Conservation (phyloP, 192 early-diverging fungal species). For the Entrophospora sp. region DNA sequence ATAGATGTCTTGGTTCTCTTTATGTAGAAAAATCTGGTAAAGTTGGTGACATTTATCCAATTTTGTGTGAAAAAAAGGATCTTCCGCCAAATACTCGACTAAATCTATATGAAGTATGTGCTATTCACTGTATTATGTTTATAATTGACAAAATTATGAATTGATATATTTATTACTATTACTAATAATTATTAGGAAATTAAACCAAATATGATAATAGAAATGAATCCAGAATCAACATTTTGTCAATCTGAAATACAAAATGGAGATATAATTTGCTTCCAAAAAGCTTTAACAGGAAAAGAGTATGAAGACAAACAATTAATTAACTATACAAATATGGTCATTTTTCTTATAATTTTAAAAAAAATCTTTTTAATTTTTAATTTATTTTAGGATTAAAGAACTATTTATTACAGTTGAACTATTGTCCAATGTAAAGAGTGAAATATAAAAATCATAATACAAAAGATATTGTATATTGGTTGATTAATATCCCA, state of each 20-base stretch:
- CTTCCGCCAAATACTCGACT: constrained; percentile 51
- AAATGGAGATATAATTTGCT: constrained; percentile 89
- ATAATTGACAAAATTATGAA: too few species aligned
- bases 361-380: too few species aligned
- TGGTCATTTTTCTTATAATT: too few species aligned
- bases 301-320: constrained; percentile 42
- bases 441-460: too few species aligned
- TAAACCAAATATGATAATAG: constrained; percentile 87
- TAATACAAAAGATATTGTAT: too few species aligned
- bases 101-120: constrained; percentile 53
- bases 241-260: constrained; percentile 76
- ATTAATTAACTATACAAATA: too few species aligned
- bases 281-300: constrained; percentile 52
- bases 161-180: not conserved
- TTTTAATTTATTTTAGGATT: too few species aligned
- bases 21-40: constrained; percentile 40
- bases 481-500: too few species aligned
- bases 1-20: constrained; percentile 45
- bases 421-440: too few species aligned
- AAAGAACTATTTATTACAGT: too few species aligned
- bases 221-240: constrained; percentile 50
- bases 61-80: constrained; percentile 41
- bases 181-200: constrained; percentile 59
- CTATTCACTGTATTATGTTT: not conserved
- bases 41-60: constrained; percentile 53